A percentile compares a stretch with the other conserved stretches of the same genome.
Evolutionary conservation across 1,284 basidiomycete species (phyloP).

Genomic region (Moesziomyces sp.): DNA sequence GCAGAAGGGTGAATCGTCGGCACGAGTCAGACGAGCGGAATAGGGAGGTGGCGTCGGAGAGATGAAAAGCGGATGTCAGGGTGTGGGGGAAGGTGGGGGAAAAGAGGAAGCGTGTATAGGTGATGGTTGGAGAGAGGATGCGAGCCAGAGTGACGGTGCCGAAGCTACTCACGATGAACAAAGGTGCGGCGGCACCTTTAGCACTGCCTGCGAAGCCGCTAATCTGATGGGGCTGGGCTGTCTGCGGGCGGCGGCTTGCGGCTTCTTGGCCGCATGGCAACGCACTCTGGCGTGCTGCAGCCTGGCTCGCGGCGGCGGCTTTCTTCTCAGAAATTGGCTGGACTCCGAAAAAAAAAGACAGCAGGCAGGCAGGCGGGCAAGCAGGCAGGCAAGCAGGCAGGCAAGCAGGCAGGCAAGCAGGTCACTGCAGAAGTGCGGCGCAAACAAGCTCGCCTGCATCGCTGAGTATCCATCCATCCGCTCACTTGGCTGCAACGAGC

Average conservation of each 20-base stretch:
- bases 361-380: no score
- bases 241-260: not conserved
- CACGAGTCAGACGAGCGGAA: not conserved
- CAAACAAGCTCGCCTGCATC: not conserved
- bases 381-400: no score
- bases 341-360: not conserved
- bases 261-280: not conserved
- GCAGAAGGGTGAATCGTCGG: not conserved
- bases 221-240: not conserved
- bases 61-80: not conserved
- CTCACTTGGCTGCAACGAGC: not conserved
- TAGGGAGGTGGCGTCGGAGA: slow-evolving; percentile 12
- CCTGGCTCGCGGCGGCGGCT: no score
- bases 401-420: no score
- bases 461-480: not conserved
- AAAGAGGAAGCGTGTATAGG: slow-evolving; percentile 1
- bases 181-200: not conserved
- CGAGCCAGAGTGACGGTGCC: slow-evolving; percentile 2
- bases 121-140: slow-evolving; percentile 4
- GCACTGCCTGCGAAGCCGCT: not conserved
- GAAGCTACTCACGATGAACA: not conserved
- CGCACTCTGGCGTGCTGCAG: not conserved
- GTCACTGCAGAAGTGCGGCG: not conserved
- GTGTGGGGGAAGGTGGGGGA: slow-evolving; percentile 4
- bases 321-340: not conserved